These are phyloP conservation scores for Fusarium anthophilum DNA, from an alignment of 2,329 filamentous ascomycete genomes.

Conservation along the genomic window DNA sequence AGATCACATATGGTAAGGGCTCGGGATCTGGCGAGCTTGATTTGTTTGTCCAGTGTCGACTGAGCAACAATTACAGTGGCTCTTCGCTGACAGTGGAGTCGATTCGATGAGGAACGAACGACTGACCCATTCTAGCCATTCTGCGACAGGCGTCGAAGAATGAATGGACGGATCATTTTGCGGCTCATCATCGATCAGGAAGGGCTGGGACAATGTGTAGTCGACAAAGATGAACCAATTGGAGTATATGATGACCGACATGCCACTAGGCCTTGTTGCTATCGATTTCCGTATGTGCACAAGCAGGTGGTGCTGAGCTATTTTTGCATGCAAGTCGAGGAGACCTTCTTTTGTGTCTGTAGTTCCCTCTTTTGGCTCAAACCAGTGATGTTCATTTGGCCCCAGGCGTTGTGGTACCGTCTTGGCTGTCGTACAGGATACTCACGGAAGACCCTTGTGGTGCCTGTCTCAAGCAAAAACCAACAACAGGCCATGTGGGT, in stretches of 20 bases:
- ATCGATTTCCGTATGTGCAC: conserved; percentile 32
- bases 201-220: conserved; percentile 4
- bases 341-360: conserved; percentile 27
- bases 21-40: conserved; percentile 42
- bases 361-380: conserved; percentile 34
- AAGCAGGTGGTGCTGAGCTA: conserved; percentile 38
- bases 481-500: conserved; percentile 38
- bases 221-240: conserved; percentile 33
- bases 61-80: conserved; percentile 40
- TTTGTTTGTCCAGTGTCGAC: conserved; percentile 32
- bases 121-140: conserved; percentile 35
- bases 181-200: conserved; percentile 36
- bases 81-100: conserved; percentile 37
- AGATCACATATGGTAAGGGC: conserved; percentile 40
- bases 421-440: conserved; percentile 35
- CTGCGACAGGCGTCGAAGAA: conserved; percentile 20
- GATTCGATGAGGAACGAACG: conserved; percentile 16
- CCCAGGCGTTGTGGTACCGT: conserved; percentile 35
- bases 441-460: conserved; percentile 32
- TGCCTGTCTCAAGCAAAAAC: conserved; percentile 26
- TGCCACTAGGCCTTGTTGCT: conserved; percentile 37
- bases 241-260: conserved; percentile 39
- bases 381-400: conserved; percentile 27
- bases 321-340: conserved; percentile 34
- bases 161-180: conserved; percentile 34